phyloP scores from a whole-genome alignment of 805 yeast species.

The Candida mattraensis region DNA sequence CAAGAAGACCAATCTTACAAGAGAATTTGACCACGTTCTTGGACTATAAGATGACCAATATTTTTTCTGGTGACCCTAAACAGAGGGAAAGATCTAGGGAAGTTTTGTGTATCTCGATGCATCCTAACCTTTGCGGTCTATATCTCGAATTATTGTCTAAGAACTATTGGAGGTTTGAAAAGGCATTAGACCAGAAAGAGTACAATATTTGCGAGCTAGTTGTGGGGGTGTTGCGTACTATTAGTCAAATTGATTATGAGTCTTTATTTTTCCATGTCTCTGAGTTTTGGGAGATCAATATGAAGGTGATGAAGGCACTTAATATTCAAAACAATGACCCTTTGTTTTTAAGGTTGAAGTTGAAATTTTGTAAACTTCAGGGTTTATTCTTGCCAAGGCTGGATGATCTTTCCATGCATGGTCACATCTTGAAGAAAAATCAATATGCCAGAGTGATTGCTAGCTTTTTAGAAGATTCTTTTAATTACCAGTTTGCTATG shows the following conservation, averaged over 20 bases:
- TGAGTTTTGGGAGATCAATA: conserved; percentile 29
- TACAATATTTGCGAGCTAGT: conserved; percentile 30
- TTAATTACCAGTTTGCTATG: conserved; percentile 14
- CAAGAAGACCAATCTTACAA: conserved; percentile 27
- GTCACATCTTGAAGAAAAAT: conserved; percentile 31
- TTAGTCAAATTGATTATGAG: conserved; percentile 27
- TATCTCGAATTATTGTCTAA: conserved; percentile 23
- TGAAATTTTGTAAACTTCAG: conserved; percentile 34
- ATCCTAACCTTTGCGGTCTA: conserved; percentile 43
- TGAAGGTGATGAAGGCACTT: conserved; percentile 22
- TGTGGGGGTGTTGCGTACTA: conserved; percentile 29
- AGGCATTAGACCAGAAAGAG: conserved; percentile 22
- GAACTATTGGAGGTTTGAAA: conserved; percentile 25
- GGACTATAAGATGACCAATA: conserved; percentile 21
- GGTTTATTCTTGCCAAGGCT: conserved; percentile 27
- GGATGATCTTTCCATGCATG: conserved; percentile 32
- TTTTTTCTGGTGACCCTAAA: conserved; percentile 27
- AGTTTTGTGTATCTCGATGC: conserved; percentile 49
- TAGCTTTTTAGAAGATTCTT: conserved; percentile 35
- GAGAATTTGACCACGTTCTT: conserved; percentile 29
- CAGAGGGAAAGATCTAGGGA: conserved; percentile 73
- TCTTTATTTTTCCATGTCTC: conserved; percentile 28
- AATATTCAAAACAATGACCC: conserved; percentile 21
- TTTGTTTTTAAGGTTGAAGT: conserved; percentile 29
- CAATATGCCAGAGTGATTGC: conserved; percentile 34